Evolutionary conservation across 306 rosid genomes (phyloP).

Genomic region (Inga laurina): DNA sequence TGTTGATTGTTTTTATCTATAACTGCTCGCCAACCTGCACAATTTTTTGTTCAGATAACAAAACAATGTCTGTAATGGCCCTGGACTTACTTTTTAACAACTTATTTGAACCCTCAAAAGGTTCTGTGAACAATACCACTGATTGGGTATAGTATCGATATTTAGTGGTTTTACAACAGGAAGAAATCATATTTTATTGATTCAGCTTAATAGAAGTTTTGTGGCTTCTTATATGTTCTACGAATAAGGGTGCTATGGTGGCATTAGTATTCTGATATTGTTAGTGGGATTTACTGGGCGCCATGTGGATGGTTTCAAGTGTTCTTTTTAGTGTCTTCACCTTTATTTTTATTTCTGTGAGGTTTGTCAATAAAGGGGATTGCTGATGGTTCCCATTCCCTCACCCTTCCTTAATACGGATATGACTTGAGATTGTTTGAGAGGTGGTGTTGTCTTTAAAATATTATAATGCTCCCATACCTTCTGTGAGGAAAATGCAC

Average conservation of each 20-base stretch:
- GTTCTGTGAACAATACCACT: background rate
- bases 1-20: background rate
- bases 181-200: background rate
- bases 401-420: slow-evolving; percentile 5
- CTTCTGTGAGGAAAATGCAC: slow-evolving; percentile 17
- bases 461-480: slow-evolving; percentile 17
- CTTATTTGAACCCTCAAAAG: background rate
- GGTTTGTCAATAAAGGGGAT: background rate
- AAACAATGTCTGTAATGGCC: background rate
- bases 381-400: background rate
- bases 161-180: background rate
- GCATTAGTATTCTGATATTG: background rate
- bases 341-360: background rate
- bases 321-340: background rate
- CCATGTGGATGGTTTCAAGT: slow-evolving; percentile 8
- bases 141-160: background rate
- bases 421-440: slow-evolving; percentile 17
- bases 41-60: background rate
- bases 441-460: slow-evolving; percentile 9
- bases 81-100: background rate
- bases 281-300: slow-evolving; percentile 4
- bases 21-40: background rate
- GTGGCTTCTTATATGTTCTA: background rate
- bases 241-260: background rate
- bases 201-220: background rate